Base-by-base conservation (phyloP, 768 basidiomycete species). In the Mycena haematopus region DNA sequence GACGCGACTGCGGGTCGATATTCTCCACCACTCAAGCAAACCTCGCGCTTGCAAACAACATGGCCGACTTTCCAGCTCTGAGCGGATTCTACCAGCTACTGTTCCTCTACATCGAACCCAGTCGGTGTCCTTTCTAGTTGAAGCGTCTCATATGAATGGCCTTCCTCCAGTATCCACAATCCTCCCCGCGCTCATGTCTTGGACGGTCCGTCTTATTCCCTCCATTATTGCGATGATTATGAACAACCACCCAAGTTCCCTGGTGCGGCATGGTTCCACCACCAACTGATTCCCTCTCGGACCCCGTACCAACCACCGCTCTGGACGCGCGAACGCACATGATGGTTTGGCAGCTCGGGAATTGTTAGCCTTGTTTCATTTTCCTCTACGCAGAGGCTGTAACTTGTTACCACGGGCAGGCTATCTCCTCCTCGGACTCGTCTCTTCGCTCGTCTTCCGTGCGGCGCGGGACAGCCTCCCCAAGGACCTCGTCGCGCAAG, bases 311-410 rank as follows among this genome's bases (percentile, higher is more conserved):
- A 6, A 67, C 74, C 27, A 57, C 60, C 9, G 65, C 71, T 7
- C 69, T 85, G 52, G 84, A 88, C 50, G 70, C 78, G 38, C 79
- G 86, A 36, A 82, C 84, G 7, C 77, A 74, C 17, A 88, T 90
- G 83, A 83, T 82, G 19, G 80, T 90, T 58, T 85, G 84, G 80
- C 90, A 92, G 66, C 75, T 91, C 11, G 84, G 81, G 31, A 91
- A 88, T 62, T 87, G 90, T 88, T n/a, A n/a, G 83, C 68, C 17
- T 21, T 7, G 40, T 25, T 21, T n/a, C 38, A 27, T 19, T 27
- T 8, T 17, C 1, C 14, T 13, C 35, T 11, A 10, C 0, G 1
- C 21, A 22, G 17, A 3, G 0, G 10, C 9, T 50, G 14, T 38
- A 51, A 33, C 24, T 21, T 14, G 31, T 35, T 36, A 45, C 29